Evolutionary conservation across 1,284 basidiomycete species (phyloP).

Genomic region (Blastosporella zonata): DNA sequence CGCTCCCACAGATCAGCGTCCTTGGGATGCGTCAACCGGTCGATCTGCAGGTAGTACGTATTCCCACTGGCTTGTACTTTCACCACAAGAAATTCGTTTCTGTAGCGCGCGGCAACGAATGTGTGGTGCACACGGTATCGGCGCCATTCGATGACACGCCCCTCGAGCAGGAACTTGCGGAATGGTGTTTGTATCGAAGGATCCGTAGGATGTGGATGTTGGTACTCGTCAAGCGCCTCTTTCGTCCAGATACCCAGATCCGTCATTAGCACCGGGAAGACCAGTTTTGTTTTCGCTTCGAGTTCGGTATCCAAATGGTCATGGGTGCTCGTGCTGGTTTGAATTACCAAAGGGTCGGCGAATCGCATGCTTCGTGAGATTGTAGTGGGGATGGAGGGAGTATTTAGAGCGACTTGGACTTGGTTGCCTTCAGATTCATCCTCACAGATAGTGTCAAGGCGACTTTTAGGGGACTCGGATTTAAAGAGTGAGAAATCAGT

Average conservation of each 20-base stretch:
- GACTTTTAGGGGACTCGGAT: not conserved
- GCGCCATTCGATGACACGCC: constrained; percentile 7
- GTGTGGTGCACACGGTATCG: constrained; percentile 1
- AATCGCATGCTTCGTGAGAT: not conserved
- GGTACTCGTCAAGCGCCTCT: not conserved
- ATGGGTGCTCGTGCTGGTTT: not conserved
- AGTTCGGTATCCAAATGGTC: not conserved
- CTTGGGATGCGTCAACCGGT: not conserved
- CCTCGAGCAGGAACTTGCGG: not conserved
- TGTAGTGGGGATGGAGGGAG: not conserved
- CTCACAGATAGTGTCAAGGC: not conserved
- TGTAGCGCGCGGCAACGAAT: not conserved
- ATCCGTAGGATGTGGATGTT: too few relatives aligned
- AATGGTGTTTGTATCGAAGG: too few relatives aligned
- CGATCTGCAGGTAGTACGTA: not conserved
- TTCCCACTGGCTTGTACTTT: not conserved
- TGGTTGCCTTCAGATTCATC: too few relatives aligned
- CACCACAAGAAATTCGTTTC: constrained; percentile 4
- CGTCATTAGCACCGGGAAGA: not conserved
- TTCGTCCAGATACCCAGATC: constrained; percentile 1
- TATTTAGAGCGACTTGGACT: not conserved
- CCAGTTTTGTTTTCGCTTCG: not conserved
- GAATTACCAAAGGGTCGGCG: not conserved
- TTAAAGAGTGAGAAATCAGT: too few relatives aligned
- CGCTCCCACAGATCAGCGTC: not conserved